Evolutionary conservation across 2,329 filamentous ascomycete genomes (phyloP).

Genomic region (Thelonectria rubi): DNA sequence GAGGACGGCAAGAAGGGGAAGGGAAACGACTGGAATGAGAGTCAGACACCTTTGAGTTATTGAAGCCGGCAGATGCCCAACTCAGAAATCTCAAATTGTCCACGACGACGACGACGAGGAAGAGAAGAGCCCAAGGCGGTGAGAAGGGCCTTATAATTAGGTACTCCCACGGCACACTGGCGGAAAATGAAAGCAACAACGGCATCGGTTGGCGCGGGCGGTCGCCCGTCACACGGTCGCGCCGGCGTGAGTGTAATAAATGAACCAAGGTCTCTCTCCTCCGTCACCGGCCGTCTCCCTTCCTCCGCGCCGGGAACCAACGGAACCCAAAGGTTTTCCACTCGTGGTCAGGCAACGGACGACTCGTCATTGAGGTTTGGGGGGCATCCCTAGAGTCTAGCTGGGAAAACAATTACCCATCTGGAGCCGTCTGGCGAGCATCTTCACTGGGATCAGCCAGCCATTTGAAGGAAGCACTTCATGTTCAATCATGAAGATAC

Average conservation of each 20-base stretch:
- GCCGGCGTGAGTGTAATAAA: background rate
- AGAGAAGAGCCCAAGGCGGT: background rate
- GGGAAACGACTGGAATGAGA: too few relatives aligned
- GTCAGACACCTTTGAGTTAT: too few relatives aligned
- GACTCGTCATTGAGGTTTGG: background rate
- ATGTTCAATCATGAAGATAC: too few relatives aligned
- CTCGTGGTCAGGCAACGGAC: background rate
- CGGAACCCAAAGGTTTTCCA: background rate
- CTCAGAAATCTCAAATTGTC: background rate
- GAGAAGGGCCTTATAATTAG: background rate
- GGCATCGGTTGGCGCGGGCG: background rate
- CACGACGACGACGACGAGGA: background rate
- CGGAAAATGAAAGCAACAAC: background rate
- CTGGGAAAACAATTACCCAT: background rate
- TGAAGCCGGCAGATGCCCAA: too few relatives aligned
- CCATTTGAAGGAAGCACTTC: too few relatives aligned
- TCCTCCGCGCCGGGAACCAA: background rate
- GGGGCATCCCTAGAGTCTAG: too few relatives aligned
- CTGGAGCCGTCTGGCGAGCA: too few relatives aligned
- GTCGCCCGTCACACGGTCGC: background rate
- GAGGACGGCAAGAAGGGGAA: too few relatives aligned
- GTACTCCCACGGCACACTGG: too few relatives aligned
- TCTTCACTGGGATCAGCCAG: too few relatives aligned
- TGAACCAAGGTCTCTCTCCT: background rate
- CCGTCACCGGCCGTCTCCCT: background rate